Percentiles rank a stretch among this genome's conserved stretches.
phyloP scores from a whole-genome alignment of 2,329 filamentous ascomycete species.

The Sclerotinia spermophila region DNA sequence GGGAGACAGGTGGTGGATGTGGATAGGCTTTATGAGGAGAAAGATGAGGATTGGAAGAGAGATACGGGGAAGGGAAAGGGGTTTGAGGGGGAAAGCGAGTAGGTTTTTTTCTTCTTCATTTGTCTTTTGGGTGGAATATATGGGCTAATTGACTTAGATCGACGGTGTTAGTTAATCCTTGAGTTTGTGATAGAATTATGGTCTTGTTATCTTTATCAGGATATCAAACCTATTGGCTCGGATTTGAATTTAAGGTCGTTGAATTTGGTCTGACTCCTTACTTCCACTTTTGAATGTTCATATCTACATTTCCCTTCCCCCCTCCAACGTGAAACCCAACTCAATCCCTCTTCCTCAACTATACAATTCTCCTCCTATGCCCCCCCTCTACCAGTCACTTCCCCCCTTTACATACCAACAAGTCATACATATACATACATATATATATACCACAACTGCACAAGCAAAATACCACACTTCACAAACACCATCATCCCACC shows the following conservation, averaged over 20 bases:
- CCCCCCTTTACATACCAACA: too few species aligned
- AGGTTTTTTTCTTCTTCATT: constrained; percentile 18
- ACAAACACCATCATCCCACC: too few species aligned
- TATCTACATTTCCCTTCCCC: too few species aligned
- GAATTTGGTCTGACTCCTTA: neutral
- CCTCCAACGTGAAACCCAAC: too few species aligned
- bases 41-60: constrained; percentile 22
- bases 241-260: neutral
- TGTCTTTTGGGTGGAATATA: neutral
- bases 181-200: neutral
- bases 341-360: too few species aligned
- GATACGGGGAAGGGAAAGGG: constrained; percentile 24
- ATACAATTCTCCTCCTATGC: too few species aligned
- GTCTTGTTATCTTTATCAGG: neutral
- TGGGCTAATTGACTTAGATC: constrained; percentile 1
- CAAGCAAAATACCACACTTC: too few species aligned
- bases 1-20: constrained; percentile 37
- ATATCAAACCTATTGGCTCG: neutral
- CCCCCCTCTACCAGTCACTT: too few species aligned
- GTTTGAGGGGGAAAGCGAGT: constrained; percentile 28
- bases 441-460: too few species aligned
- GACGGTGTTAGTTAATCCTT: constrained; percentile 9
- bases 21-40: constrained; percentile 29
- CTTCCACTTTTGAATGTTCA: neutral
- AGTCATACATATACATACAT: too few species aligned